Base-by-base conservation (phyloP, 108 stramenopile genomes). In the Skeletonema potamos region DNA sequence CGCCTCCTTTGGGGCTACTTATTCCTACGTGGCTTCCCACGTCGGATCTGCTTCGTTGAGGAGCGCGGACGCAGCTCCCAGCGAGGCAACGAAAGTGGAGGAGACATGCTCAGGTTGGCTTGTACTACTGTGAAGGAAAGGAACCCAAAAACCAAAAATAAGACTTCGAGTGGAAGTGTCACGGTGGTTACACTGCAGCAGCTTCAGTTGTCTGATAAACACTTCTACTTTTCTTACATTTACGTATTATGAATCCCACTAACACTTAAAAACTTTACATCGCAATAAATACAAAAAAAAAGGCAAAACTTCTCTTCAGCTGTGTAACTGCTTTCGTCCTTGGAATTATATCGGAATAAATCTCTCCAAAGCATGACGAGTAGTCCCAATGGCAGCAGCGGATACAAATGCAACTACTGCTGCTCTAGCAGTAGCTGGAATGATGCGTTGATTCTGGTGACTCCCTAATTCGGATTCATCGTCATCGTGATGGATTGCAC, bases 331-430 rank as follows among this genome's bases (percentile, higher is more conserved):
- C 10, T 4, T 34, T 59, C 58, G n/a, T n/a, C n/a, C n/a, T n/a
- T n/a, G n/a, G n/a, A n/a, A n/a, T 32, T 6, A 59, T 27, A 28
- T 17, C 30, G 58, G 33, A 18, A 59, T 8, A 39, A 66, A 17
- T 58, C 62, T 32, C 44, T 77, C 76, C 8, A 77, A 26, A 0
- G 76, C 76, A 65, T 70, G 68, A 48, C 76, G 66, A 6, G 76
- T 69, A 12, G 69, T 62, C 8, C 76, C 69, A 36, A 77, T 77
- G 37, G 67, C 76, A 11, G 76, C 62, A 12, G 76, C 76, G 22
- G 69, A 70, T 24, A 70, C 76, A 36, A 56, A 63, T 4, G 76
- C 76, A 32, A 77, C 64, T 15, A 58, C 44, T 9, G 69, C 76
- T 2, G 76, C 76, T 46, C 76, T 64, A 11, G 62, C 76, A 37